Evolutionary conservation across 768 basidiomycete genomes (phyloP).

Genomic region (Clathrus columnatus): DNA sequence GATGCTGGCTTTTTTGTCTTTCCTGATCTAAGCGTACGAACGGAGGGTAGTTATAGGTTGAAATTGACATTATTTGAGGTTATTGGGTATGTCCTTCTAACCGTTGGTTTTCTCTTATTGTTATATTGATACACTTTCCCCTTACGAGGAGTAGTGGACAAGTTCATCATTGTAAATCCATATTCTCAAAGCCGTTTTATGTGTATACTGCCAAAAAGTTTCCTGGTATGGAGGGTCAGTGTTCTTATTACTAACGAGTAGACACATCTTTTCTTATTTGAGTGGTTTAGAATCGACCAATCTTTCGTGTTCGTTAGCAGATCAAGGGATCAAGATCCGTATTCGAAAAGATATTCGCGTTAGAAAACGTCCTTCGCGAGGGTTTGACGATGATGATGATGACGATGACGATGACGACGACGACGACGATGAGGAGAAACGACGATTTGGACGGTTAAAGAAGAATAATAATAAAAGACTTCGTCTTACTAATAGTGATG

Average conservation of each 20-base stretch:
- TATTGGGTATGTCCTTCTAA: constrained; percentile 56
- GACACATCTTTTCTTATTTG: background rate
- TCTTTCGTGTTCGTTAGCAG: constrained; percentile 83
- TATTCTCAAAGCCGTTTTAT: constrained; percentile 83
- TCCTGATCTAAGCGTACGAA: constrained; percentile 85
- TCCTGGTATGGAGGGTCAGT: constrained; percentile 87
- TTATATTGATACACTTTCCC: background rate
- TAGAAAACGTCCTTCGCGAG: constrained; percentile 47
- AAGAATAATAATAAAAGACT: background rate
- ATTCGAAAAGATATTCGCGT: constrained; percentile 88
- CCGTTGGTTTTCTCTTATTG: background rate
- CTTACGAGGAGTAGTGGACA: constrained; percentile 62
- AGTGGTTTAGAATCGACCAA: constrained; percentile 65
- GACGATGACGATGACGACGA: constrained; percentile 15
- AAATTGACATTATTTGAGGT: constrained; percentile 82
- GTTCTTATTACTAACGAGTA: background rate
- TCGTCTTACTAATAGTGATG: background rate
- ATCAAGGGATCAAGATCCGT: constrained; percentile 92
- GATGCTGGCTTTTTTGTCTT: constrained; percentile 96
- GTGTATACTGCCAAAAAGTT: constrained; percentile 97
- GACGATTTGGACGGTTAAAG: background rate
- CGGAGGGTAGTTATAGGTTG: constrained; percentile 83
- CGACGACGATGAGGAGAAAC: background rate
- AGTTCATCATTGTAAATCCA: constrained; percentile 85
- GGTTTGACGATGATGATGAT: constrained; percentile 21